A percentile compares a stretch with the other conserved stretches of the same genome.
phyloP scores from a whole-genome alignment of 352 stramenopile genomes.

The Phytophthora hybrid region DNA sequence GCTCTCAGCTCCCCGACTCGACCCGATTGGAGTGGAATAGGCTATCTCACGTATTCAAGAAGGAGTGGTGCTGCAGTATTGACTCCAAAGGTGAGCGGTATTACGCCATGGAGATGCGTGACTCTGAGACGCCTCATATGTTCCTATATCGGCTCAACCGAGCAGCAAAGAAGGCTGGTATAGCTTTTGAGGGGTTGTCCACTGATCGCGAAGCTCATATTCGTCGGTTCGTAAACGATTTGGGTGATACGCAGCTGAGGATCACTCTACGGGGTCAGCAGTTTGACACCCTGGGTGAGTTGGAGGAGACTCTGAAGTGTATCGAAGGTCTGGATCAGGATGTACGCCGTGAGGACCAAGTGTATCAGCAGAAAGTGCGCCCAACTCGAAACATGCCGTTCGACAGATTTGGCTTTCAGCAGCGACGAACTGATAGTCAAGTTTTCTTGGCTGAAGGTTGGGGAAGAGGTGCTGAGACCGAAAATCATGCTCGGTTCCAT shows the following conservation, averaged over 20 bases:
- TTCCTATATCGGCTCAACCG: background rate
- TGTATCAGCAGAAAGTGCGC: background rate
- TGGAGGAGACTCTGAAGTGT: background rate
- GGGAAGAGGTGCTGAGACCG: background rate
- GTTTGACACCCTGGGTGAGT: background rate
- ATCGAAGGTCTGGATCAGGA: background rate
- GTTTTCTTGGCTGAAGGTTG: background rate
- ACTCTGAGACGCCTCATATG: background rate
- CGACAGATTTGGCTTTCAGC: background rate
- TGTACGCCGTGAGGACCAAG: background rate
- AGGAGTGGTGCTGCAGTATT: background rate
- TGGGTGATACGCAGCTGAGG: background rate
- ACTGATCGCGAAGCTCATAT: background rate
- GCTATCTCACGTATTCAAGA: background rate
- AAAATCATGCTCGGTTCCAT: background rate
- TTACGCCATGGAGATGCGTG: background rate
- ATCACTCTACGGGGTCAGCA: background rate
- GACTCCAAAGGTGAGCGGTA: background rate
- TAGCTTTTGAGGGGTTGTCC: background rate
- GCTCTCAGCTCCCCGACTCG: background rate
- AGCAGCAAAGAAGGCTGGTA: background rate
- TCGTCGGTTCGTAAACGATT: background rate
- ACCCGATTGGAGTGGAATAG: background rate
- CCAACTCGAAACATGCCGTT: background rate
- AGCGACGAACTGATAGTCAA: no score